Conservation (phyloP, 139 green algal genomes). For the Penium margaritaceum region DNA sequence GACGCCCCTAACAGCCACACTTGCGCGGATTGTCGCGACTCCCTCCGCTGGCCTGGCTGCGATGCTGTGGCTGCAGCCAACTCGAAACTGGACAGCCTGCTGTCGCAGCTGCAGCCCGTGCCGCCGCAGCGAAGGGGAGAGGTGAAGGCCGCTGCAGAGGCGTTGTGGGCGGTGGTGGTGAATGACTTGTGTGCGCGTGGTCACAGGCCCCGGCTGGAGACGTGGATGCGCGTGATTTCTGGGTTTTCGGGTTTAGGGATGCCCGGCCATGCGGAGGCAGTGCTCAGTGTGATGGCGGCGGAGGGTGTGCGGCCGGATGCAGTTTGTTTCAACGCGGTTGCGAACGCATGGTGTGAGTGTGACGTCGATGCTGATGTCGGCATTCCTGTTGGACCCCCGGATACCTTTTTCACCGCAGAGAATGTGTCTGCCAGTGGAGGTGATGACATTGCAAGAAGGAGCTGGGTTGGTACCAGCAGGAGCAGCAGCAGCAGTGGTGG, state of each 20-base stretch:
- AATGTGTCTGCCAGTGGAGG: too few relatives aligned
- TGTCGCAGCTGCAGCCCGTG: neutral
- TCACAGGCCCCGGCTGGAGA: neutral
- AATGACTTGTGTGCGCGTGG: neutral
- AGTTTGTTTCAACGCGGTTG: slow-evolving; percentile 16
- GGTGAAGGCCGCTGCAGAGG: too few relatives aligned
- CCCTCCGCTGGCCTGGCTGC: too few relatives aligned
- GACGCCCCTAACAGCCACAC: neutral
- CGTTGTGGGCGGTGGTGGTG: neutral
- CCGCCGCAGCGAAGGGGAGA: too few relatives aligned
- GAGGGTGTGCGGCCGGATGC: slow-evolving; percentile 14
- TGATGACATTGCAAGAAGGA: too few relatives aligned
- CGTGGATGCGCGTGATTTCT: slow-evolving; percentile 15
- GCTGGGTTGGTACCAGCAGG: too few relatives aligned
- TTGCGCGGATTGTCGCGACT: neutral
- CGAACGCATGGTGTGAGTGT: slow-evolving; percentile 8
- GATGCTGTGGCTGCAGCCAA: too few relatives aligned
- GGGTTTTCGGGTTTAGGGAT: neutral
- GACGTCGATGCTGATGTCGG: too few relatives aligned
- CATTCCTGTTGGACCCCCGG: too few relatives aligned
- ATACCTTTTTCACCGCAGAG: too few relatives aligned
- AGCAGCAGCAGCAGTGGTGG: too few relatives aligned
- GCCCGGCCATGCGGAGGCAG: neutral
- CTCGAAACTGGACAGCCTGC: neutral
- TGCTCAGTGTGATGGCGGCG: slow-evolving; percentile 18